Percentiles rank a stretch among this genome's conserved stretches.
These are phyloP conservation scores for Gillenia trifoliata DNA, from an alignment of 306 rosid species.

Conservation along the genomic window DNA sequence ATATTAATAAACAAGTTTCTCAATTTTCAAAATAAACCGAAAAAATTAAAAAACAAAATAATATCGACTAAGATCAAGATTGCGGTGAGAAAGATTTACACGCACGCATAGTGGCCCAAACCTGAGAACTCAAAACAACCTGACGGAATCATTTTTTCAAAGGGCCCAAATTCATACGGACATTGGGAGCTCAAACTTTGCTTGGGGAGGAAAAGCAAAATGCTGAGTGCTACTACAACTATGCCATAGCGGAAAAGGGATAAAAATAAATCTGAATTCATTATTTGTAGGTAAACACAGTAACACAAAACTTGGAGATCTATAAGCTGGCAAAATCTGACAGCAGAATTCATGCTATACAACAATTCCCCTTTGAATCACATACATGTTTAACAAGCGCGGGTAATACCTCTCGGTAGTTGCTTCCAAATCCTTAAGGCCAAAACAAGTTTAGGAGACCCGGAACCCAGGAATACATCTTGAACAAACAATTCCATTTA, in stretches of 20 bases:
- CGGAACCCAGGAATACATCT: neutral
- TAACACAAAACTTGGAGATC: neutral
- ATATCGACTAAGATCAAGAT: too few species aligned
- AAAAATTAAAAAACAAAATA: too few species aligned
- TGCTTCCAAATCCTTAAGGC: constrained; percentile 13
- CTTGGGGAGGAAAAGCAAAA: too few species aligned
- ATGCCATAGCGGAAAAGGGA: neutral
- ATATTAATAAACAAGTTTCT: neutral
- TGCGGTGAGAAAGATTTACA: neutral
- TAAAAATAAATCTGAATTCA: neutral
- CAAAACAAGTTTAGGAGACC: neutral
- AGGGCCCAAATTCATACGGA: neutral
- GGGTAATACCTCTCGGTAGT: neutral
- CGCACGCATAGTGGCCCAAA: neutral
- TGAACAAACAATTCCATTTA: constrained; percentile 4
- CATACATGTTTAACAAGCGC: neutral
- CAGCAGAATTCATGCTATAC: neutral
- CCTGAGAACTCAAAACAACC: neutral
- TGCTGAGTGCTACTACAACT: too few species aligned
- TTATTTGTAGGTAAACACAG: neutral
- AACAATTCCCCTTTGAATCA: neutral
- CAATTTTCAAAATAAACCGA: accelerated
- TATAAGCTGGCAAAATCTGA: neutral
- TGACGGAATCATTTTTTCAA: neutral
- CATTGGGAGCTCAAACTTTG: neutral